Evolutionary conservation across 2,329 filamentous ascomycete genomes (phyloP).

Genomic region (Phyllosticta citrichinensis): DNA sequence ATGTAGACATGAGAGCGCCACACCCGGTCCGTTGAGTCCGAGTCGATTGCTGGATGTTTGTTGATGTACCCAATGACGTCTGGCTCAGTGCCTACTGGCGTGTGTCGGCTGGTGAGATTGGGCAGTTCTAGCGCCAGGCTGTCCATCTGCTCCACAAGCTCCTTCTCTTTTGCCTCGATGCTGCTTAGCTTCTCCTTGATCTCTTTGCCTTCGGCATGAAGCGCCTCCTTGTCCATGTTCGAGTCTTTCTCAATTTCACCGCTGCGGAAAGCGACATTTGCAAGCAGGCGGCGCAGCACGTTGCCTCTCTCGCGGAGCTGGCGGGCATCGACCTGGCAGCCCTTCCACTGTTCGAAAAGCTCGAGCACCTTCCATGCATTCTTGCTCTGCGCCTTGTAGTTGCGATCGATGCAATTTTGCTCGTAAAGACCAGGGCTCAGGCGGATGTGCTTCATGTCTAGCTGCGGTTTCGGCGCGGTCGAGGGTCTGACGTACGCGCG

Average conservation of each 20-base stretch:
- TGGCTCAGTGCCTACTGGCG: slow-evolving; percentile 60
- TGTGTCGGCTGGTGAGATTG: slow-evolving; percentile 70
- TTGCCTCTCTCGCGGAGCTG: slow-evolving; percentile 58
- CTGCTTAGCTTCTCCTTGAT: slow-evolving; percentile 53
- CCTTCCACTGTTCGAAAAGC: slow-evolving; percentile 36
- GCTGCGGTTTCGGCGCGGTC: slow-evolving; percentile 65
- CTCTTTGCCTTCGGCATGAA: slow-evolving; percentile 53
- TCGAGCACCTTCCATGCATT: slow-evolving; percentile 45
- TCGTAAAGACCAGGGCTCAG: slow-evolving; percentile 71
- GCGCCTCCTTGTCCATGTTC: slow-evolving; percentile 35
- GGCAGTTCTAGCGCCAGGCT: slow-evolving; percentile 67
- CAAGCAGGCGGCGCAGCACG: slow-evolving; percentile 44
- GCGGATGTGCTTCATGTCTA: slow-evolving; percentile 86
- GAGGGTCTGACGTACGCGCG: slow-evolving; percentile 47
- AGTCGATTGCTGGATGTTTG: slow-evolving; percentile 43
- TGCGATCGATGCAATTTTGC: slow-evolving; percentile 74
- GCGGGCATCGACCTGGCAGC: slow-evolving; percentile 49
- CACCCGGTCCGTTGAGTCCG: slow-evolving; percentile 31
- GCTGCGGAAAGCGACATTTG: slow-evolving; percentile 29
- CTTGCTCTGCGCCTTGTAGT: slow-evolving; percentile 53
- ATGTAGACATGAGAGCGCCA: slow-evolving; percentile 78
- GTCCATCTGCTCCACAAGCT: slow-evolving; percentile 56
- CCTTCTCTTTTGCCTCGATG: slow-evolving; percentile 54
- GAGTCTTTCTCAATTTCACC: slow-evolving; percentile 21
- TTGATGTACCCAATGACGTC: slow-evolving; percentile 70